These are phyloP conservation scores for Pyrenula aspistea DNA, from an alignment of 495 filamentous ascomycete genomes.

Conservation along the genomic window DNA sequence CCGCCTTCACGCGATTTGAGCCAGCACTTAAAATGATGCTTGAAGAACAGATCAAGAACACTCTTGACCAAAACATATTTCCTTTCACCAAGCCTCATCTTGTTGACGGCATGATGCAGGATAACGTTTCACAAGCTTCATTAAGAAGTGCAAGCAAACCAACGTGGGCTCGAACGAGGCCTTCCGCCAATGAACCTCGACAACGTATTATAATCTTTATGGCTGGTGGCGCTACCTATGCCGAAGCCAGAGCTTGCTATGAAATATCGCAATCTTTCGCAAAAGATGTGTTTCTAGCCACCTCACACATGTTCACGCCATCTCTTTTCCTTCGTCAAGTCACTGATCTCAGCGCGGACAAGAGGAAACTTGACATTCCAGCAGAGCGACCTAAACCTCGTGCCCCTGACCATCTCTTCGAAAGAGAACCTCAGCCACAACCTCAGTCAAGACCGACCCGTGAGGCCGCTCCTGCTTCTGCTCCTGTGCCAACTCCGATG, in stretches of 20 bases:
- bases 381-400: conserved; percentile 66
- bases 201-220: conserved; percentile 93
- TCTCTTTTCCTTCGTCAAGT: conserved; percentile 71
- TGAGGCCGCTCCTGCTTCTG: conserved; percentile 20
- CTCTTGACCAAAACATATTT: conserved; percentile 48
- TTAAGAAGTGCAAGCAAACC: conserved; percentile 76
- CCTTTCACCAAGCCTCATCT: conserved; percentile 72
- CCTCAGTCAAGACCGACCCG: conserved; percentile 17
- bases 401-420: conserved; percentile 78
- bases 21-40: conserved; percentile 50
- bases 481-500: conserved; percentile 11
- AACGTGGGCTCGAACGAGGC: conserved; percentile 80
- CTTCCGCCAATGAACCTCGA: conserved; percentile 62
- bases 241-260: conserved; percentile 80
- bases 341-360: conserved; percentile 61
- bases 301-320: conserved; percentile 81
- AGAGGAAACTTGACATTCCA: conserved; percentile 65
- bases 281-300: conserved; percentile 82
- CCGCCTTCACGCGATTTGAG: conserved; percentile 37
- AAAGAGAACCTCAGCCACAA: conserved; percentile 49
- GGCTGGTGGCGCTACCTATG: conserved; percentile 90
- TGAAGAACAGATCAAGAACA: conserved; percentile 52
- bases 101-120: conserved; percentile 39
- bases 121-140: conserved; percentile 56
- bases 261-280: conserved; percentile 59